phyloP scores from a whole-genome alignment of 257 asterid genomes.

The Verbascum thapsus region DNA sequence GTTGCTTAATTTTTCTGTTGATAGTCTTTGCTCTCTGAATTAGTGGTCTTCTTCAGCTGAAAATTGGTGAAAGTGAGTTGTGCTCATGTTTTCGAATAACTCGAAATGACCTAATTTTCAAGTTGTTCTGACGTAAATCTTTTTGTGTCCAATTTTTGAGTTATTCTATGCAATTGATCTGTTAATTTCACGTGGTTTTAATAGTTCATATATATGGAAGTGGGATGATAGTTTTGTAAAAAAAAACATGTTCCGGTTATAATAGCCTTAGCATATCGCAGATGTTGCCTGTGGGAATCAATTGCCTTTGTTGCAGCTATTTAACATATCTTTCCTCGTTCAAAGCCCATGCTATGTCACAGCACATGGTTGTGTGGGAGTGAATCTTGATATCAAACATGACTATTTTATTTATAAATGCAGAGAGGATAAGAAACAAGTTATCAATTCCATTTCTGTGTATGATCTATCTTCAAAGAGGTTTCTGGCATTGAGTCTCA shows the following conservation, averaged over 20 bases:
- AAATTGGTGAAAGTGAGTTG: conserved; percentile 8
- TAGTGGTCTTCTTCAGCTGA: not conserved
- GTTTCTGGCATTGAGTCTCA: conserved; percentile 27
- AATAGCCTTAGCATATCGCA: conserved; percentile 10
- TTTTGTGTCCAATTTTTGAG: conserved; percentile 5
- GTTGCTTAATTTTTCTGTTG: not conserved
- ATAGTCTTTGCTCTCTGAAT: not conserved
- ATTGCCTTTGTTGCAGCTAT: conserved; percentile 17
- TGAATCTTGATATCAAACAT: conserved; percentile 19
- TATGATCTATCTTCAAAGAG: conserved; percentile 24
- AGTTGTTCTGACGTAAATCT: not conserved
- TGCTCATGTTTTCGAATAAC: conserved; percentile 7
- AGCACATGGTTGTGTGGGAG: too few species aligned
- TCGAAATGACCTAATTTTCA: conserved; percentile 13
- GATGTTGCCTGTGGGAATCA: not conserved
- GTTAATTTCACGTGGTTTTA: conserved; percentile 8
- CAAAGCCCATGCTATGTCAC: too few species aligned
- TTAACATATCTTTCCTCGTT: conserved; percentile 11
- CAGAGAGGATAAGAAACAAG: conserved; percentile 29
- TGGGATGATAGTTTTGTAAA: not conserved
- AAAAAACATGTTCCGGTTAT: not conserved
- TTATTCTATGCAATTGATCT: not conserved
- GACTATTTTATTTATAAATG: conserved; percentile 24
- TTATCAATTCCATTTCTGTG: conserved; percentile 23
- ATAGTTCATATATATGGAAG: conserved; percentile 3